Base-by-base conservation (phyloP, 768 basidiomycete species). In the Agaricus blazei region DNA sequence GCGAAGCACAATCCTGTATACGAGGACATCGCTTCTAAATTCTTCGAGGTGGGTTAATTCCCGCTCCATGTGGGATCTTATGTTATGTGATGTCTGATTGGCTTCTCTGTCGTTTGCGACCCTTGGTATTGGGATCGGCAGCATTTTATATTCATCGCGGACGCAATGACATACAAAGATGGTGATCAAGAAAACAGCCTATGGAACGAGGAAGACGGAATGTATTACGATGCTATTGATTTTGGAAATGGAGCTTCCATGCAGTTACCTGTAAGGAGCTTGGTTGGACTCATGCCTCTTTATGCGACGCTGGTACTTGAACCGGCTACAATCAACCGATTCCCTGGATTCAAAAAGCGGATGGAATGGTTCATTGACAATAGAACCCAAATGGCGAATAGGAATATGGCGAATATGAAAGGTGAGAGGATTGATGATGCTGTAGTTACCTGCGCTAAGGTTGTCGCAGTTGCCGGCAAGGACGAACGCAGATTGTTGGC, bases 301-400 rank as follows among this genome's bases (percentile, higher is more conserved):
- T 98, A 96, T 67, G 97, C 88, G 7, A 98, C 95, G 0, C 77
- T 98, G 24, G 94, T 96, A 1, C 78, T 99, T 37, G 97, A 98
- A 67, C 95, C 97, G 2, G 73, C 84, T 5, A 83, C 87, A 27
- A 79, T 99, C 62, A 92, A 93, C 64, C 83, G 89, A 28, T 90
- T 98, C 75, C 94, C 95, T 7, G 94, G 97, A 1, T 99, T 99
- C 81, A 98, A 93, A 76, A 98, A 98, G 73, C 83, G 97, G 38
- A 83, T 99, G 83, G 93, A 99, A 58, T 98, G 97, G 97, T 99
- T 98, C 74, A 83, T 98, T 51, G 85, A 97, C 64, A 90, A 98
- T 70, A 75, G 95, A n/a, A 85, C 87, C 0, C 90, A 86, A 54
- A 82, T 98, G 41, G 88, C 93, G 11, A 80, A 79, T 48, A 78